Percentiles rank a stretch among this genome's conserved stretches.
phyloP scores from a whole-genome alignment of 805 yeast species.

The Candida peoriensis region DNA sequence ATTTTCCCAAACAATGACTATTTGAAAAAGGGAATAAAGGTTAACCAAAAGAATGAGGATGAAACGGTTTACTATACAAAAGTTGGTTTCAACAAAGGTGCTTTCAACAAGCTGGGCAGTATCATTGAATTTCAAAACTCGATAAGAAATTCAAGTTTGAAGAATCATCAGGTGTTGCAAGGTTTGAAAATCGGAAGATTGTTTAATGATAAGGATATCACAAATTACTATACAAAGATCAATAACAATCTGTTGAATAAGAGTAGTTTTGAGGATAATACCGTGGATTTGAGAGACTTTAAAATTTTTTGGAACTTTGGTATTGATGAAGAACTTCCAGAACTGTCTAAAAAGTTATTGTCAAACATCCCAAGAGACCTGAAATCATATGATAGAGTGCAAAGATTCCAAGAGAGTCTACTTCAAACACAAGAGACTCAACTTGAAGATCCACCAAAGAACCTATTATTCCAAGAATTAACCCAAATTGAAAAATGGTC shows the following conservation, averaged over 20 bases:
- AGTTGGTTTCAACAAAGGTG: slow-evolving; percentile 50
- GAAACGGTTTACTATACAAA: slow-evolving; percentile 46
- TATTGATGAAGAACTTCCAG: slow-evolving; percentile 24
- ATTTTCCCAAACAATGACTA: slow-evolving; percentile 38
- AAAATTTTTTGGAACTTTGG: slow-evolving; percentile 50
- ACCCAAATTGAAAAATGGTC: slow-evolving; percentile 21
- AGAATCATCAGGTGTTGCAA: slow-evolving; percentile 23
- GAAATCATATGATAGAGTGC: slow-evolving; percentile 11
- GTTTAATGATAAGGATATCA: slow-evolving; percentile 23
- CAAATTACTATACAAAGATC: slow-evolving; percentile 15
- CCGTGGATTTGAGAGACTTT: slow-evolving; percentile 56
- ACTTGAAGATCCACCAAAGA: slow-evolving; percentile 1
- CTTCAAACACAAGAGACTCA: slow-evolving; percentile 7
- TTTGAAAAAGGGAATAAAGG: slow-evolving; percentile 33
- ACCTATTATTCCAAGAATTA: slow-evolving; percentile 8
- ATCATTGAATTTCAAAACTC: slow-evolving; percentile 56
- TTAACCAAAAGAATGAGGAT: slow-evolving; percentile 50
- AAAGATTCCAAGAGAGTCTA: slow-evolving; percentile 12
- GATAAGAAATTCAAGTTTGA: slow-evolving; percentile 40
- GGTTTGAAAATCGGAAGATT: slow-evolving; percentile 24
- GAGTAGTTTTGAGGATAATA: not conserved
- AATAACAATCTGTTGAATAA: slow-evolving; percentile 24
- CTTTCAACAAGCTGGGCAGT: slow-evolving; percentile 64
- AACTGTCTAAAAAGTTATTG: slow-evolving; percentile 6
- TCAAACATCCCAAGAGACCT: slow-evolving; percentile 9